Evolutionary conservation across 2,329 filamentous ascomycete species (phyloP).

Genomic region (Talaromyces atroroseus): DNA sequence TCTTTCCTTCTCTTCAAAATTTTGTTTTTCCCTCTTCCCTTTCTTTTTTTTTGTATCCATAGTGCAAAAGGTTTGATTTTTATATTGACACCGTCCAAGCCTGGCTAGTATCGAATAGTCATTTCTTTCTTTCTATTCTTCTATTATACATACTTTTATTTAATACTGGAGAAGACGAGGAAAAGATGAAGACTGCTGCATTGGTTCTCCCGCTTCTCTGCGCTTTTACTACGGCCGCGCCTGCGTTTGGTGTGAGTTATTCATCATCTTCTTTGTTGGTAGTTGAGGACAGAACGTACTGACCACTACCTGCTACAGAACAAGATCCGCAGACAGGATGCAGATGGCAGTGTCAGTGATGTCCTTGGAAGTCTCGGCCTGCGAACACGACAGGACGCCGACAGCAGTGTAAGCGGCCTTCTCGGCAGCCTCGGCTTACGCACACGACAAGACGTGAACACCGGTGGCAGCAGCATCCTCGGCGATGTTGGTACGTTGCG

Average conservation of each 20-base stretch:
- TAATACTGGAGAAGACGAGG: background rate
- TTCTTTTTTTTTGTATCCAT: background rate
- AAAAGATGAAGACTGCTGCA: slow-evolving; percentile 2
- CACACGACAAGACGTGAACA: background rate
- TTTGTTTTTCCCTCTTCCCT: no score
- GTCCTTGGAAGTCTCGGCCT: background rate
- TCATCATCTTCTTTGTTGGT: background rate
- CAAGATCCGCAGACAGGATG: background rate
- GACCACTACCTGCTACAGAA: background rate
- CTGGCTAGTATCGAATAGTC: slow-evolving; percentile 8
- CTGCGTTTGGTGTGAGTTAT: slow-evolving; percentile 1
- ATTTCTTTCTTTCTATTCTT: background rate
- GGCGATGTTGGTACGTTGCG: background rate
- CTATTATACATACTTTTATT: background rate
- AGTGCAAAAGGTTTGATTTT: background rate
- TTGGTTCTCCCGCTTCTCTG: background rate
- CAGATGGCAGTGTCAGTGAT: background rate
- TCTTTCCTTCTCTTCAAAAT: background rate
- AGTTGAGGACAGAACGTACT: background rate
- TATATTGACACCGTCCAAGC: background rate
- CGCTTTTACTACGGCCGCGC: slow-evolving; percentile 2
- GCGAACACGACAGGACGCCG: background rate
- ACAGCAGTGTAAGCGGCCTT: background rate
- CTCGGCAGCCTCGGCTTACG: background rate
- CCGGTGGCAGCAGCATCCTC: background rate